These are phyloP conservation scores for Globisporangium alternatum DNA, from an alignment of 352 stramenopile species.

Conservation along the genomic window DNA sequence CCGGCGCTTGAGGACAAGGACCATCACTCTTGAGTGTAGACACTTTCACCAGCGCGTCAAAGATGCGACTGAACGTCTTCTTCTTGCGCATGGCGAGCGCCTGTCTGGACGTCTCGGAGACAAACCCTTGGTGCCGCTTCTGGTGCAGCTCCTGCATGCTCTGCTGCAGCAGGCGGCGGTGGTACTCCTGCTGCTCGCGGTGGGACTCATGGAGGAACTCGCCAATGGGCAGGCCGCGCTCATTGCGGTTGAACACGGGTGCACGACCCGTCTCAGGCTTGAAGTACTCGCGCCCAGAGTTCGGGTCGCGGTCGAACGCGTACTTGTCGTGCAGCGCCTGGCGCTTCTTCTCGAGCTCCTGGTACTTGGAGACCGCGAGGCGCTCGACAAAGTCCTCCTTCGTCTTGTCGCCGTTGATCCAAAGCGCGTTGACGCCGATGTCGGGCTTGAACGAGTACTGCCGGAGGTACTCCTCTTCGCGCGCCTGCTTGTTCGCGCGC, in stretches of 20 bases:
- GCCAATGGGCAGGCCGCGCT: constrained; percentile 64
- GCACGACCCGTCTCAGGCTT: constrained; percentile 61
- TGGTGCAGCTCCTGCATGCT: constrained; percentile 42
- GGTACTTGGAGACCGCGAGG: constrained; percentile 65
- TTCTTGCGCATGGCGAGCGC: constrained; percentile 54
- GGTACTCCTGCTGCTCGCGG: constrained; percentile 59
- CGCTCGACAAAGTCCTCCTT: constrained; percentile 61
- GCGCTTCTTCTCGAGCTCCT: constrained; percentile 60
- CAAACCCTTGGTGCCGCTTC: constrained; percentile 44
- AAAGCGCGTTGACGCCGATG: constrained; percentile 73
- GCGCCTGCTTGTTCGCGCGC: constrained; percentile 35
- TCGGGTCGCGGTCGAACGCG: constrained; percentile 50
- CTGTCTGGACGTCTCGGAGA: constrained; percentile 55
- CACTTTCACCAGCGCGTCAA: constrained; percentile 30
- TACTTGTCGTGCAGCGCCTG: constrained; percentile 62
- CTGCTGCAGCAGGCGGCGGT: constrained; percentile 42
- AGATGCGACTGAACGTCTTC: constrained; percentile 59
- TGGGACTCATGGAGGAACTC: constrained; percentile 72
- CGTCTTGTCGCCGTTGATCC: constrained; percentile 33
- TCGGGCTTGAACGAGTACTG: constrained; percentile 79
- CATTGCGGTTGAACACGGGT: constrained; percentile 69
- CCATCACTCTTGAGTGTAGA: neutral
- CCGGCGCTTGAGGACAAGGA: neutral
- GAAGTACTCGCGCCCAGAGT: constrained; percentile 63
- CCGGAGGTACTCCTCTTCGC: constrained; percentile 50